Evolutionary conservation across 768 basidiomycete species (phyloP).

Genomic region (Hemileccinum impolitum): DNA sequence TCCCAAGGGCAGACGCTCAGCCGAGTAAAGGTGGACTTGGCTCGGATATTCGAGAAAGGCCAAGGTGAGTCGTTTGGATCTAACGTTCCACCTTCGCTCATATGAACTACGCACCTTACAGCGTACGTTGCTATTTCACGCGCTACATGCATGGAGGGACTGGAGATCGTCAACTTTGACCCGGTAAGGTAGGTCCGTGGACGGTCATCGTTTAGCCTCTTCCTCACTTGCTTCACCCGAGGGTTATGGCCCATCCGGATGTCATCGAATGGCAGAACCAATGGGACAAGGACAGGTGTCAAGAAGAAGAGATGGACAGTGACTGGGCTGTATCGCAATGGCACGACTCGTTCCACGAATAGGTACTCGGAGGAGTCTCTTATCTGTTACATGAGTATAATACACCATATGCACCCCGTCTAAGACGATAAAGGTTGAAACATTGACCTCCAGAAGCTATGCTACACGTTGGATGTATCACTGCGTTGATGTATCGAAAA

Average conservation of each 20-base stretch:
- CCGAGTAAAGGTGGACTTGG: conserved; percentile 89
- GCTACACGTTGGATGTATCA: conserved; percentile 15
- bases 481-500: conserved; percentile 6
- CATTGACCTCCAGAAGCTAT: neutral
- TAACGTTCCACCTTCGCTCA: neutral
- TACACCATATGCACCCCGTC: neutral
- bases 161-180: conserved; percentile 38
- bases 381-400: conserved; percentile 2
- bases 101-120: conserved; percentile 3
- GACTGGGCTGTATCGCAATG: conserved; percentile 31
- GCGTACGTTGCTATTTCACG: conserved; percentile 38
- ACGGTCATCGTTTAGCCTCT: neutral
- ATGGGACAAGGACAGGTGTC: conserved; percentile 24
- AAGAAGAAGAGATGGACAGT: conserved; percentile 35
- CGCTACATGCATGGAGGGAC: conserved; percentile 39
- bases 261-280: conserved; percentile 32
- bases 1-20: conserved; percentile 95
- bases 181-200: conserved; percentile 25
- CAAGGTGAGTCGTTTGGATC: conserved; percentile 30
- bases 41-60: conserved; percentile 88
- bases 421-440: conserved; percentile 3
- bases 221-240: conserved; percentile 10
- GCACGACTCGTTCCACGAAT: conserved; percentile 26
- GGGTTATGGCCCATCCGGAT: conserved; percentile 35
- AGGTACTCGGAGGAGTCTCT: neutral